Conservation (phyloP, 2,329 filamentous ascomycete species). For the Diplodia mutila region DNA sequence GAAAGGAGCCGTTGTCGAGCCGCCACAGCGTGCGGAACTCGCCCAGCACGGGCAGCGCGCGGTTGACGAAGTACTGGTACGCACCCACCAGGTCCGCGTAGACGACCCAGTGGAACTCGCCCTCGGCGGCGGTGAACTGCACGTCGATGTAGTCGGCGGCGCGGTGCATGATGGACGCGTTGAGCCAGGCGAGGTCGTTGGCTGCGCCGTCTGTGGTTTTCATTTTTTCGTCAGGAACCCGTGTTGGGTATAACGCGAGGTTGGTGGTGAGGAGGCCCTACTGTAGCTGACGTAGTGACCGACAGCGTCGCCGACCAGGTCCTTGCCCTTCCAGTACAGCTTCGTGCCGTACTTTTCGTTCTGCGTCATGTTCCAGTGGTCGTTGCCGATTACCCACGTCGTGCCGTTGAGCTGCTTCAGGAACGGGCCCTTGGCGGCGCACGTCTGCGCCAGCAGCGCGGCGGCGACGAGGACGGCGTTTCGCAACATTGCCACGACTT, state of each 20-base stretch:
- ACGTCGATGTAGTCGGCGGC: conserved; percentile 53
- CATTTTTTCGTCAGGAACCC: background rate
- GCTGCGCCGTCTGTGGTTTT: conserved; percentile 49
- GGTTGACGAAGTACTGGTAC: conserved; percentile 61
- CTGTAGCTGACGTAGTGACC: conserved; percentile 53
- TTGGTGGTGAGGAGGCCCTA: conserved; percentile 29
- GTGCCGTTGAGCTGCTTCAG: conserved; percentile 39
- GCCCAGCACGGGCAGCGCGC: conserved; percentile 51
- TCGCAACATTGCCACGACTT: background rate
- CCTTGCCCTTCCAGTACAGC: conserved; percentile 48
- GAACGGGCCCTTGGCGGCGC: conserved; percentile 33
- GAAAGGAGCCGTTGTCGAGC: conserved; percentile 54
- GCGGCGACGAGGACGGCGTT: background rate
- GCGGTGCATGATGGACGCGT: conserved; percentile 43
- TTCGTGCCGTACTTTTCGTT: conserved; percentile 45
- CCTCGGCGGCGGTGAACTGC: conserved; percentile 51
- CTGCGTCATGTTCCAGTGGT: conserved; percentile 49
- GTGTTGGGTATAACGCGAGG: background rate
- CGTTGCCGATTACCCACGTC: conserved; percentile 47
- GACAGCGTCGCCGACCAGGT: conserved; percentile 46
- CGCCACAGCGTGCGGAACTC: conserved; percentile 57
- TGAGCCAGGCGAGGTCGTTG: conserved; percentile 54
- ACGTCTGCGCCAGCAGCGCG: conserved; percentile 4
- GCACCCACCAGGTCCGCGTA: conserved; percentile 54
- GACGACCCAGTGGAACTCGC: conserved; percentile 59